Conservation (phyloP, 2,329 filamentous ascomycete species). For the Sporothrix sp. region DNA sequence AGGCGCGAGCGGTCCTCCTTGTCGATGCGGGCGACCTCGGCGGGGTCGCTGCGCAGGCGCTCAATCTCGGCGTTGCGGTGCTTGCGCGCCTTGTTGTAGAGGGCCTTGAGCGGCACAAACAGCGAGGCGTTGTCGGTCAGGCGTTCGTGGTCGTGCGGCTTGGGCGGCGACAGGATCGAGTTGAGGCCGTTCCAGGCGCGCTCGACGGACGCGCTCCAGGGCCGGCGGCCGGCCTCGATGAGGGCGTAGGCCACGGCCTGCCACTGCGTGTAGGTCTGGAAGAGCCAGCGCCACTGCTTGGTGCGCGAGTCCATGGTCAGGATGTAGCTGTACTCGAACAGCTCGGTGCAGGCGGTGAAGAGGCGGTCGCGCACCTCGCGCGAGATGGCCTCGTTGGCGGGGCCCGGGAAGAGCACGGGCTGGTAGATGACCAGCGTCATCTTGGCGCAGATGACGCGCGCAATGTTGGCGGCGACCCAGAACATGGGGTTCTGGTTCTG, state of each 20-base stretch:
- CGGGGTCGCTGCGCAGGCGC: constrained; percentile 38
- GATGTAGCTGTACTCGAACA: constrained; percentile 46
- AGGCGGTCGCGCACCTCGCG: constrained; percentile 28
- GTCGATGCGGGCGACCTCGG: constrained; percentile 41
- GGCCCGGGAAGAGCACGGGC: constrained; percentile 36
- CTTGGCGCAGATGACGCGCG: constrained; percentile 43
- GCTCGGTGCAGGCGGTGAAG: constrained; percentile 41
- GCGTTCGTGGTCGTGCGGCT: constrained; percentile 33
- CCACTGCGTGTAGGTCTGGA: constrained; percentile 51
- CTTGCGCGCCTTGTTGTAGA: constrained; percentile 42
- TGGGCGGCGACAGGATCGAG: constrained; percentile 21
- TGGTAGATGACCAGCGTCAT: constrained; percentile 46
- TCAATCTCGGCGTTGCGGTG: constrained; percentile 42
- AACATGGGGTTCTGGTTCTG: constrained; percentile 36
- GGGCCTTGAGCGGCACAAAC: constrained; percentile 44
- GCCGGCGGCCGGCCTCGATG: constrained; percentile 38
- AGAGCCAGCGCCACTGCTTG: constrained; percentile 48
- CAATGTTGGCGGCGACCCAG: constrained; percentile 40
- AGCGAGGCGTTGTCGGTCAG: constrained; percentile 38
- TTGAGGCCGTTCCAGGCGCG: constrained; percentile 24
- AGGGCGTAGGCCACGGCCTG: constrained; percentile 48
- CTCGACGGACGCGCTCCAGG: constrained; percentile 27
- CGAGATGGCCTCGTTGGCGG: constrained; percentile 26
- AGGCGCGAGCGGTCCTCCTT: constrained; percentile 36
- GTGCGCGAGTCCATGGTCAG: constrained; percentile 41